Base-by-base conservation (phyloP, 805 yeast genomes). In the Yarrowia deformans region DNA sequence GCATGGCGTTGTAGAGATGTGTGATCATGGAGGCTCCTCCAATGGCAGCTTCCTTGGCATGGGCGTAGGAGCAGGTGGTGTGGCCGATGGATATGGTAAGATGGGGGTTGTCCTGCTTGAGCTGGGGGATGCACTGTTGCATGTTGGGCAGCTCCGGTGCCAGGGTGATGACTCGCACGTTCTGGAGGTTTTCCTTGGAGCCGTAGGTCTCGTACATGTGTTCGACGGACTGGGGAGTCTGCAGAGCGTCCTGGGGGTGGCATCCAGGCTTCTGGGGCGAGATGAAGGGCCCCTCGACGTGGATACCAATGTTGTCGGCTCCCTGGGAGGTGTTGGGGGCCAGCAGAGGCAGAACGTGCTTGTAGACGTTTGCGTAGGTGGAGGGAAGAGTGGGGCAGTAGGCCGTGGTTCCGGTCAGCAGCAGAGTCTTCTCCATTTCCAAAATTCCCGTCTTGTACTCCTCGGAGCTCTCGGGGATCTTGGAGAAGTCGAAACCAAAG, bases 1-100 rank as follows among this genome's bases (percentile, higher is more conserved):
- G 87, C 89, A 86, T 86, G 72, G 89, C 89, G 72, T 86, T 86
- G 76, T 84, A 86, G 67, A 86, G 79, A 73, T 86, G 89, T 3
- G 89, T 86, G 69, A 86, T 79, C 88, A 86, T 85, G n/a, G 82
- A 73, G 16, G 87, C 87, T 32, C 89, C 89, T n/a, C 78, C 72
- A 29, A 77, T 75, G 43, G 85, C 77, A 0, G 88, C 88, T 67
- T 79, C 76, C 29, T 81, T 70, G 14, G 77, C 78, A 7, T 73
- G 74, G 7, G 75, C 76, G 67, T 76, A 76, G 68, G 74, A 68
- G 46, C 85, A 79, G 73, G 72, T 78, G 14, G 85, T 81, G 75
- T 84, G 87, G 50, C 87, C 87, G 67, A 84, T 78, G 18, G 85
- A 81, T 56, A 81, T 80, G 23, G 79, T 77, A 43, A 83, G 75